Base-by-base conservation (phyloP, 371 early-diverging fungal species). In the Batrachochytrium dendrobatidis region DNA sequence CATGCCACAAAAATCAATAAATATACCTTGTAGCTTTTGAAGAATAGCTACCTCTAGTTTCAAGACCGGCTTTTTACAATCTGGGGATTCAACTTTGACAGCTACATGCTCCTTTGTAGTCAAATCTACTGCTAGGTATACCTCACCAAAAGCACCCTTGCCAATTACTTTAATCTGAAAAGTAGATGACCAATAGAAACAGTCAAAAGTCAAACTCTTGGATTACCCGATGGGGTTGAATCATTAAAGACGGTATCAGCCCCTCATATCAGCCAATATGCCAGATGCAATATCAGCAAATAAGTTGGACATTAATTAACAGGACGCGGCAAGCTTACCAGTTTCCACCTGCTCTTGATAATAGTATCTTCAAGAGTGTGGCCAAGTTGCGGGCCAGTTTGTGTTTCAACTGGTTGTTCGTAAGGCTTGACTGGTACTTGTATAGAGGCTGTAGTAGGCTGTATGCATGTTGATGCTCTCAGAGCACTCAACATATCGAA, bases 131-230 rank as follows among this genome's bases (percentile, higher is more conserved):
- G 77, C 82, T 25, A 63, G 58, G 66, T 80, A 82, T 10, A 85
- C 82, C 56, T 85, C 79, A 18, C 88, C 88, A 69, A 86, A 87
- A 0, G 85, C 83, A 44, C 88, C 88, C 49, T 70, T 70, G n/a
- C 75, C 80, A 28, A 75, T 45, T 0, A 67, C 65, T 12, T 72
- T 66, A 20, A 75, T 63, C 74, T 80, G 32, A 4, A 46, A 1
- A n/a, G 39, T 12, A n/a, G n/a, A n/a, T 39, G 39, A n/a, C n/a
- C n/a, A n/a, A n/a, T n/a, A n/a, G n/a, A n/a, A n/a, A n/a, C n/a
- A n/a, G n/a, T n/a, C n/a, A n/a, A n/a, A n/a, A n/a, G n/a, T n/a
- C n/a, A n/a, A n/a, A n/a, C n/a, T n/a, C n/a, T n/a, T n/a, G n/a
- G n/a, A n/a, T n/a, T n/a, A n/a, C n/a, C n/a, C n/a, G n/a, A n/a